These are phyloP conservation scores for Verbascum thapsus DNA, from an alignment of 257 asterid species.

Conservation along the genomic window DNA sequence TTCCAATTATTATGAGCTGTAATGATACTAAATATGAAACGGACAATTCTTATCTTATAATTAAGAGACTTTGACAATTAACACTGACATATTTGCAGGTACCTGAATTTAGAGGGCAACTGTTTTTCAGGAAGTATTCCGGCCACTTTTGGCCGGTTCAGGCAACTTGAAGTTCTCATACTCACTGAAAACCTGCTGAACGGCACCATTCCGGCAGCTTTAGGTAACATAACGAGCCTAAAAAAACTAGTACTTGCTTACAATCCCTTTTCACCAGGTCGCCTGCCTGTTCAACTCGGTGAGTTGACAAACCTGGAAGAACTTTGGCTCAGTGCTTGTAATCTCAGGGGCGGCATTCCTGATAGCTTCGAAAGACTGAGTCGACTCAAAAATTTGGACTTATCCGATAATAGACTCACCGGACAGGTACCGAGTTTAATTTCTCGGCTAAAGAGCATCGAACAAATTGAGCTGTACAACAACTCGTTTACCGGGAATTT, in stretches of 20 bases:
- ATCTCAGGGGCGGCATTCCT: conserved; percentile 61
- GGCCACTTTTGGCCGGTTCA: conserved; percentile 57
- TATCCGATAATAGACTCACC: conserved; percentile 49
- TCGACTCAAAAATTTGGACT: conserved; percentile 61
- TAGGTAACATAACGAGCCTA: conserved; percentile 66
- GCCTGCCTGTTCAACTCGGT: conserved; percentile 64
- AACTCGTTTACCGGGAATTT: conserved; percentile 58
- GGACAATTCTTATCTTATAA: too few species aligned
- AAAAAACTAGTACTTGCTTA: conserved; percentile 50
- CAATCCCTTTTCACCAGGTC: conserved; percentile 59
- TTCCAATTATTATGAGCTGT: too few species aligned
- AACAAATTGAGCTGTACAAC: conserved; percentile 68
- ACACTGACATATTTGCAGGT: conserved; percentile 40
- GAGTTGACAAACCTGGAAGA: conserved; percentile 56
- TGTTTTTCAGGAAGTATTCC: conserved; percentile 68
- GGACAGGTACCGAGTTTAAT: conserved; percentile 60
- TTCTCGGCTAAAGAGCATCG: conserved; percentile 49
- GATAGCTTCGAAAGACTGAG: conserved; percentile 46
- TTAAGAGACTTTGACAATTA: too few species aligned
- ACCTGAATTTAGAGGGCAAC: conserved; percentile 56
- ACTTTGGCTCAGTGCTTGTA: conserved; percentile 57
- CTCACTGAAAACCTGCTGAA: conserved; percentile 53
- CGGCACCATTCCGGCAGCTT: conserved; percentile 54
- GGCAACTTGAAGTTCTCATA: conserved; percentile 51
- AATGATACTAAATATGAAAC: too few species aligned